Evolutionary conservation across 768 basidiomycete species (phyloP).

Genomic region (Agaricus sinodeliciosus): DNA sequence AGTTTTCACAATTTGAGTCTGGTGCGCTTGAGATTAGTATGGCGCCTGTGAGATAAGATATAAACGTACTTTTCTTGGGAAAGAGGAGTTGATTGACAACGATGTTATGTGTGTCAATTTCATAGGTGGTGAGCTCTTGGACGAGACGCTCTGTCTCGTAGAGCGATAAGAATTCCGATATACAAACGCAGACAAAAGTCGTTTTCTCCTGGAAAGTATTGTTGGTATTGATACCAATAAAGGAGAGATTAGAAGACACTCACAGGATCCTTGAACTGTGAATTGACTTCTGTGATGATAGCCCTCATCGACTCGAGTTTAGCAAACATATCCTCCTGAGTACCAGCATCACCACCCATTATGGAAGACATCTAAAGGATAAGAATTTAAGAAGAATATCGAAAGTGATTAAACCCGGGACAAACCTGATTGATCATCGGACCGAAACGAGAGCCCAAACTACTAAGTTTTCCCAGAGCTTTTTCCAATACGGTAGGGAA

Average conservation of each 20-base stretch:
- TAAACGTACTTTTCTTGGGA: slow-evolving; percentile 73
- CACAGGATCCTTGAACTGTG: slow-evolving; percentile 98
- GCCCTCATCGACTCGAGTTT: slow-evolving; percentile 96
- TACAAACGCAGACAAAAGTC: slow-evolving; percentile 97
- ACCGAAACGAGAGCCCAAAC: slow-evolving; percentile 91
- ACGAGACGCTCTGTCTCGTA: slow-evolving; percentile 99
- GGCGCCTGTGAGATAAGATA: neutral
- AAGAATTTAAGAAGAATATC: neutral
- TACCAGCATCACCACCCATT: slow-evolving; percentile 88
- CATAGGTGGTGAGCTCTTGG: slow-evolving; percentile 89
- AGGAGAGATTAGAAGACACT: slow-evolving; percentile 21
- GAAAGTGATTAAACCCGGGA: neutral
- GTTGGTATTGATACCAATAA: neutral
- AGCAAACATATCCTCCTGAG: slow-evolving; percentile 98
- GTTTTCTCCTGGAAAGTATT: slow-evolving; percentile 75
- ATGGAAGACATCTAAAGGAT: slow-evolving; percentile 77
- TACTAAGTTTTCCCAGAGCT: slow-evolving; percentile 89
- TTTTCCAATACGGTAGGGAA: slow-evolving; percentile 98
- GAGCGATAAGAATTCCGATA: slow-evolving; percentile 95
- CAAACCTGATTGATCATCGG: slow-evolving; percentile 88
- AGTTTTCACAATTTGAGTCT: slow-evolving; percentile 96
- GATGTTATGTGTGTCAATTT: slow-evolving; percentile 98
- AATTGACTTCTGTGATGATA: slow-evolving; percentile 97
- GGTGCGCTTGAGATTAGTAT: slow-evolving; percentile 7
- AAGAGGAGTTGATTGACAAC: slow-evolving; percentile 97